These are phyloP conservation scores for Tieghemostelium lacteum DNA, from an alignment of 78 protist genomes.

Conservation along the genomic window DNA sequence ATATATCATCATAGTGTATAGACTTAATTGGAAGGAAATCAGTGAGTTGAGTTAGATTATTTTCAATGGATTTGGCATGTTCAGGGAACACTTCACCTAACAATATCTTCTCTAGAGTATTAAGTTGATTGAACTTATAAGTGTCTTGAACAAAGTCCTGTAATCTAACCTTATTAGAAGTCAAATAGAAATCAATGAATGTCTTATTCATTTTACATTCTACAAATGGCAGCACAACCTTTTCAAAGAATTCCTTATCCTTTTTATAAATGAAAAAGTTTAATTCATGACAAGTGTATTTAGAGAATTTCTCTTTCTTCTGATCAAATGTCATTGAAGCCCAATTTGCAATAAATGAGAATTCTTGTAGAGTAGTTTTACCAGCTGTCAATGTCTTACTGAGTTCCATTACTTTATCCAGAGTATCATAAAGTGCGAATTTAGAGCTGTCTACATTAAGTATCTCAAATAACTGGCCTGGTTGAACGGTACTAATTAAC, in stretches of 20 bases:
- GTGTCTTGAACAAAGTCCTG: not conserved
- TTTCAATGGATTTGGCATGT: not conserved
- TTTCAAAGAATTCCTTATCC: conserved; percentile 55
- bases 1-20: conserved; percentile 27
- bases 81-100: conserved; percentile 62
- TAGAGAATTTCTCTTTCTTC: conserved; percentile 73
- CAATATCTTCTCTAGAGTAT: conserved; percentile 48
- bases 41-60: not conserved
- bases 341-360: conserved; percentile 59
- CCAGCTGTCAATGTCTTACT: conserved; percentile 12
- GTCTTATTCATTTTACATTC: conserved; percentile 58
- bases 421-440: conserved; percentile 47
- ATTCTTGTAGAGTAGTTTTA: conserved; percentile 14
- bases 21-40: conserved; percentile 1
- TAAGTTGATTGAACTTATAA: conserved; percentile 1
- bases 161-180: conserved; percentile 4
- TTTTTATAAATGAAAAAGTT: conserved; percentile 62
- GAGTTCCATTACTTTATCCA: conserved; percentile 34
- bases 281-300: conserved; percentile 74
- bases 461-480: conserved; percentile 16
- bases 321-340: conserved; percentile 30
- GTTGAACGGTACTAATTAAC: conserved; percentile 17
- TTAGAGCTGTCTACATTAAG: conserved; percentile 33
- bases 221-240: conserved; percentile 60
- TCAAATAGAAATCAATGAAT: conserved; percentile 47